Base-by-base conservation (phyloP, 2,329 filamentous ascomycete species). In the Nemania sp. region DNA sequence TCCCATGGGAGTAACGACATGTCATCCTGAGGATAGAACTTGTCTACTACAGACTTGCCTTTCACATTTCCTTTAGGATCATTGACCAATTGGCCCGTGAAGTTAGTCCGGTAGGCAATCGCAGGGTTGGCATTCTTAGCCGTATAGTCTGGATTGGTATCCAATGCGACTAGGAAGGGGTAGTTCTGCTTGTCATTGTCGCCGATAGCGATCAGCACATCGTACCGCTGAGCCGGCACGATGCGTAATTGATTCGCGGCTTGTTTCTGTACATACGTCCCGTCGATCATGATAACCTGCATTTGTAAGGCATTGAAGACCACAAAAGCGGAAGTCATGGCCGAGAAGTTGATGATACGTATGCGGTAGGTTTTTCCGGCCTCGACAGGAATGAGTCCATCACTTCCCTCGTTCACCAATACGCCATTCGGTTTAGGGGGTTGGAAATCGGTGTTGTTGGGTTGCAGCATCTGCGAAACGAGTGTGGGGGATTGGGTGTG, bases 11-110 rank as follows among this genome's bases (percentile, higher is more conserved):
- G 80, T 10, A 93, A 84, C 1, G 79, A 80, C 35, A 87, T 83
- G 71, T 93, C 91, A 73, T 93, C 89, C 64, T 87, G 86, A 1
- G 90, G 89, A 47, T 86, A 66, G 72, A 79, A 84, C 20, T 71
- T 66, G 18, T 76, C 54, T 20, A 84, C 78, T 4, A 77, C 73
- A 3, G 81, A 75, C 5, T 70, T 64, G 22, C 70, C 67, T 43
- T 72, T 70, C 45, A 75, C 75, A 18, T 78, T 68, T 32, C 76
- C 73, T 18, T 69, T 70, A 0, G 73, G 60, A 62, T 83, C 75
- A 70, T 80, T 81, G 20, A 84, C 77, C 5, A 86, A 77, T 64
- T 82, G 78, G 3, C 82, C 84, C 0, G 84, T 85, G 66, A 77
- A 76, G 73, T 85, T 86, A 68, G 77, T 72, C 32, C 64, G 69